A percentile compares a stretch with the other conserved stretches of the same genome.
phyloP scores from a whole-genome alignment of 2,329 filamentous ascomycete species.

The Ophiocordyceps sinensis region DNA sequence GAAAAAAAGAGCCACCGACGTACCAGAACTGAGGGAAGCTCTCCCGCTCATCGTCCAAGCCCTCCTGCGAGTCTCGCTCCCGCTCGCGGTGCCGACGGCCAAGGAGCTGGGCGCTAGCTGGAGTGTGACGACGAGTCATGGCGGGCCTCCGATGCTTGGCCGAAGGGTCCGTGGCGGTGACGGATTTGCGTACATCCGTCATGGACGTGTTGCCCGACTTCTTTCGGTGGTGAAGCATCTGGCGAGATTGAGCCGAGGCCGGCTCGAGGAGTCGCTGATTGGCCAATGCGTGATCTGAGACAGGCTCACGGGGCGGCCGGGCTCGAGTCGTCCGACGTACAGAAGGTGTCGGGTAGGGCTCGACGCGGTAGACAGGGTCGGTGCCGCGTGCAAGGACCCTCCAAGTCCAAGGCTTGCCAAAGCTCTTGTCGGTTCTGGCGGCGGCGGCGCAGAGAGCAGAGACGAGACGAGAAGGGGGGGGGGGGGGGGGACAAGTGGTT shows the following conservation, averaged over 20 bases:
- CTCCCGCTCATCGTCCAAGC: conserved; percentile 42
- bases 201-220: conserved; percentile 42
- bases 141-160: conserved; percentile 32
- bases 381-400: background rate
- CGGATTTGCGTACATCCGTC: conserved; percentile 40
- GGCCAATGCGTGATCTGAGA: conserved; percentile 2
- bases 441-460: background rate
- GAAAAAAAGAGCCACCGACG: conserved; percentile 13
- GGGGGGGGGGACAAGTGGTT: background rate
- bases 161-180: conserved; percentile 25
- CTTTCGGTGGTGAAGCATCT: conserved; percentile 40
- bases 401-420: background rate
- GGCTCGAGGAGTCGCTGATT: background rate
- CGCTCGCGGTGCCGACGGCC: conserved; percentile 35
- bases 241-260: background rate
- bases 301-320: background rate
- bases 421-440: background rate
- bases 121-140: conserved; percentile 29
- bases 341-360: background rate
- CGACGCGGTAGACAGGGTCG: background rate
- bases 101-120: conserved; percentile 27
- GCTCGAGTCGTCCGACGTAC: background rate
- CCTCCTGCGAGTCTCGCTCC: conserved; percentile 33
- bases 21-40: conserved; percentile 54
- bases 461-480: background rate